Conservation (phyloP, 2,329 filamentous ascomycete species). For the Camillea tinctor region DNA sequence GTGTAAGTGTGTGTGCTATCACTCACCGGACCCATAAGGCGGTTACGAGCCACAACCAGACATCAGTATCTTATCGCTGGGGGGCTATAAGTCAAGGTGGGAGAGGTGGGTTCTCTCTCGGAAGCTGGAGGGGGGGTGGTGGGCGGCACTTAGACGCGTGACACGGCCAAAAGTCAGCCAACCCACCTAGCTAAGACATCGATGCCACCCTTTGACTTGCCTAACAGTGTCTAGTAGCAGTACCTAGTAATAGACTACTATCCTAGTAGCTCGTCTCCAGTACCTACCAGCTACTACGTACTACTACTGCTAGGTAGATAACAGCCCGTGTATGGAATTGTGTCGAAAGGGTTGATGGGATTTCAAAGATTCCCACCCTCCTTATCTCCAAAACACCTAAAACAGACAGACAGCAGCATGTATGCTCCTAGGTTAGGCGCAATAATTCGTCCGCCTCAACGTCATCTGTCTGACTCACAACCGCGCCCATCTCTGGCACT, state of each 20-base stretch:
- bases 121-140: slow-evolving; percentile 25
- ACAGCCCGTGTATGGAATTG: slow-evolving; percentile 23
- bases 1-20: slow-evolving; percentile 14
- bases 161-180: slow-evolving; percentile 33
- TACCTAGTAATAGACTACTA: slow-evolving; percentile 9
- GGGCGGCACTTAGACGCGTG: slow-evolving; percentile 33
- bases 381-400: not conserved
- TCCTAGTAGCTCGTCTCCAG: no score
- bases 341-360: slow-evolving; percentile 22
- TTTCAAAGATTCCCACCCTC: slow-evolving; percentile 17
- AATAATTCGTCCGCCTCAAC: not conserved
- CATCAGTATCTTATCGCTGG: slow-evolving; percentile 28
- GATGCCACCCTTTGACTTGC: slow-evolving; percentile 27
- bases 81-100: slow-evolving; percentile 21
- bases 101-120: slow-evolving; percentile 19
- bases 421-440: not conserved
- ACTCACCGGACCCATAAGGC: slow-evolving; percentile 25
- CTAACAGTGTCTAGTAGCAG: slow-evolving; percentile 1
- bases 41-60: slow-evolving; percentile 20
- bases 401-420: no score
- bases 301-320: slow-evolving; percentile 9
- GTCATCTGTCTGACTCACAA: slow-evolving; percentile 16
- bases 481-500: no score
- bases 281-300: no score
- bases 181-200: slow-evolving; percentile 34